Percentiles rank a stretch among this genome's conserved stretches.
Conservation (phyloP, 1,139 yeast species). For the Candida dubliniensis region DNA sequence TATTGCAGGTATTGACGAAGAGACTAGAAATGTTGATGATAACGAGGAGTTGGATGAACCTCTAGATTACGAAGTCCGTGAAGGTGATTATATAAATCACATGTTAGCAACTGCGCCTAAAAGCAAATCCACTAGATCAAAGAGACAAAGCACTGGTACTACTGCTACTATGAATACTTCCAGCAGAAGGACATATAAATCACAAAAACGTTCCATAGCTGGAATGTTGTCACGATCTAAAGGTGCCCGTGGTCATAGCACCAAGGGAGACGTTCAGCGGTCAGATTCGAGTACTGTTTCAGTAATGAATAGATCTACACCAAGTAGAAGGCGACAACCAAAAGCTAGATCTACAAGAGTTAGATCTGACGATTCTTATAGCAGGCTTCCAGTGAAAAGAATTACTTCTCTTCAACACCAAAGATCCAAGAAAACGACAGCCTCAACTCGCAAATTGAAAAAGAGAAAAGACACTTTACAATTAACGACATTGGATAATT, state of each 20-base stretch:
- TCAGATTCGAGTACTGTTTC: not conserved
- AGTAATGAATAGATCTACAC: not conserved
- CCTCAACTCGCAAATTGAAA: not conserved
- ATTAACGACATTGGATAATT: not conserved
- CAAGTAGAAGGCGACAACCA: not conserved
- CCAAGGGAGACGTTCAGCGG: not conserved
- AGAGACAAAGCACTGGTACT: not conserved
- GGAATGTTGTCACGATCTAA: too few relatives aligned
- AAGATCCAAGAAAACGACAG: not conserved
- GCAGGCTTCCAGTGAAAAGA: constrained; percentile 8
- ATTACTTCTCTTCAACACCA: not conserved
- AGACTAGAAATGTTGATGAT: not conserved
- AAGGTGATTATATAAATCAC: constrained; percentile 10
- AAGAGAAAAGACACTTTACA: not conserved
- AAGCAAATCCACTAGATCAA: not conserved
- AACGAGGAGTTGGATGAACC: not conserved
- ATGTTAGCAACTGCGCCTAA: constrained; percentile 5
- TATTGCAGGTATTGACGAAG: not conserved
- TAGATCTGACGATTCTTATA: constrained; percentile 6
- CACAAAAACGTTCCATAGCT: too few relatives aligned
- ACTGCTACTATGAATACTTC: too few relatives aligned
- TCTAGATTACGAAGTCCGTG: constrained; percentile 10
- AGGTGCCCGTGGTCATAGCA: too few relatives aligned
- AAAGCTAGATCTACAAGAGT: not conserved
- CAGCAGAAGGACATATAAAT: not conserved